phyloP scores from a whole-genome alignment of 495 filamentous ascomycete genomes.

The Thermothielavioides terrestris region DNA sequence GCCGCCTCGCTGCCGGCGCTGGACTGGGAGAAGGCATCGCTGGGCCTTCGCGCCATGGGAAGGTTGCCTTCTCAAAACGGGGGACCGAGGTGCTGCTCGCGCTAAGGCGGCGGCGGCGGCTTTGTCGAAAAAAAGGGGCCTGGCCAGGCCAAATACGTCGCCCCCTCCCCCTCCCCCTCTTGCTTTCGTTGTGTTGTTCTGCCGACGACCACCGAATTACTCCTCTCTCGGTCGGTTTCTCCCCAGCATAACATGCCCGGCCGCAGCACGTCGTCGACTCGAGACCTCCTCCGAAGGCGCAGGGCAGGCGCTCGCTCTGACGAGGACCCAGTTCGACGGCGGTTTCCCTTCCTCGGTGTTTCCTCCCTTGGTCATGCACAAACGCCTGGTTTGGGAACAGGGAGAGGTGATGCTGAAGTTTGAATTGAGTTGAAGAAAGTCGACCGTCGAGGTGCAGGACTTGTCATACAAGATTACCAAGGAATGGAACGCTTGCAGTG shows the following conservation, averaged over 20 bases:
- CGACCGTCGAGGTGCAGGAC: conserved; percentile 14
- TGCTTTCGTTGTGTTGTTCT: not conserved
- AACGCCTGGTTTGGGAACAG: not conserved
- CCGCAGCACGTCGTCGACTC: conserved; percentile 1
- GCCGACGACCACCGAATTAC: conserved; percentile 12
- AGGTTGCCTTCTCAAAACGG: conserved; percentile 7
- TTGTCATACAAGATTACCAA: conserved; percentile 16
- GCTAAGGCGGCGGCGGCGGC: not conserved
- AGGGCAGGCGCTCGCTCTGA: not conserved
- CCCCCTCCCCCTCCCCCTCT: conserved; percentile 12
- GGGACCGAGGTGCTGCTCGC: not conserved
- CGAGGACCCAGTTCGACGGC: not conserved
- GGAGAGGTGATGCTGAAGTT: not conserved
- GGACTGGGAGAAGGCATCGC: conserved; percentile 29
- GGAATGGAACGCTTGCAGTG: not conserved
- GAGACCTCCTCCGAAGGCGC: not conserved
- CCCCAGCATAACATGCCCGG: conserved; percentile 19
- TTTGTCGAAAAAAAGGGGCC: not conserved
- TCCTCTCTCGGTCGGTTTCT: conserved; percentile 16
- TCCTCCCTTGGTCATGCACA: not conserved
- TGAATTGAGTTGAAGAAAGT: conserved; percentile 5
- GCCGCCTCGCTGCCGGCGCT: conserved; percentile 21
- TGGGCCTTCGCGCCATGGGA: conserved; percentile 22
- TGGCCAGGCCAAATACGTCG: not conserved
- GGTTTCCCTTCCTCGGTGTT: not conserved